Evolutionary conservation across 1,284 basidiomycete species (phyloP), one percentile per base, ranked within the genome.

Genomic region (Rhodotorula sp.): DNA sequence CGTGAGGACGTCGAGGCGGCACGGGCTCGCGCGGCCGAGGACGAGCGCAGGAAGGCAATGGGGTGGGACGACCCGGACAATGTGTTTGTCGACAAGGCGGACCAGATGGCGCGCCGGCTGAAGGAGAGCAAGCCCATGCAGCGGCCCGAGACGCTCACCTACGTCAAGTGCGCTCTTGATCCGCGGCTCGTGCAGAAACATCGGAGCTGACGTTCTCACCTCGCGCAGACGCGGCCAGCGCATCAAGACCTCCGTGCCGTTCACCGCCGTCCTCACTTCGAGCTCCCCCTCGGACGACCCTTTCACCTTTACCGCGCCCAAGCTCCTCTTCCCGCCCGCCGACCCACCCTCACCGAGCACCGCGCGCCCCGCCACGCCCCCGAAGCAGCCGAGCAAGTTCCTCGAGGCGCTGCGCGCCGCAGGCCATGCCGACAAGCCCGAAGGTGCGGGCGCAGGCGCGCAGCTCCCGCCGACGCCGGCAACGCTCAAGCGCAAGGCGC

Each of bases 161-260:
- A 64, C 50, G 72, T 73, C 68, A 70, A 70, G 72, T 73, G 48
- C 55, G n/a, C n/a, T n/a, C n/a, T n/a, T n/a, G n/a, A n/a, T n/a
- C n/a, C n/a, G n/a, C n/a, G n/a, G n/a, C n/a, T n/a, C n/a, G n/a
- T n/a, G n/a, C n/a, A n/a, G n/a, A n/a, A n/a, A n/a, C n/a, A n/a
- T n/a, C n/a, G n/a, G n/a, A n/a, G n/a, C n/a, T n/a, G n/a, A n/a
- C n/a, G n/a, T n/a, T n/a, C n/a, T n/a, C n/a, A n/a, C n/a, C n/a
- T n/a, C n/a, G n/a, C n/a, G n/a, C n/a, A 73, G 72, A 41, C 72
- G 72, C n/a, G 72, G 72, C 50, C 65, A 73, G 44, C 56, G 72
- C 17, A 61, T 73, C 48, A 14, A 10, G 7, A 70, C 68, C 16
- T 61, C 61, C 23, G 64, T 73, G 21, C 72, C 72, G 4, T 73